These are phyloP conservation scores for Trichophyton equinum DNA, from an alignment of 2,329 filamentous ascomycete genomes.

Conservation along the genomic window DNA sequence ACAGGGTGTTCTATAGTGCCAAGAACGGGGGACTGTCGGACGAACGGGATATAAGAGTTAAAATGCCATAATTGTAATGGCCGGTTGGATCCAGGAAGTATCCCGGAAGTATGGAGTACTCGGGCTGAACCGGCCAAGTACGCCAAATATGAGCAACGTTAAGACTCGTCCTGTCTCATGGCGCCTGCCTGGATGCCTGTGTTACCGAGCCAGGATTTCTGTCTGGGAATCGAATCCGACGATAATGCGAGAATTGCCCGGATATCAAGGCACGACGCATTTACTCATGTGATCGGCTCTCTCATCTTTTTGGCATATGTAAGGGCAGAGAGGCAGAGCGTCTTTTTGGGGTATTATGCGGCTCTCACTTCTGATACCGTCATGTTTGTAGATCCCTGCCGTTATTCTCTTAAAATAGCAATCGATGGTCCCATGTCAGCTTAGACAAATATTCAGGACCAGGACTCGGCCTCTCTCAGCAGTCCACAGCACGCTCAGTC, in stretches of 20 bases:
- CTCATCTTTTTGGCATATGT: too few relatives aligned
- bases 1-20: neutral
- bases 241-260: neutral
- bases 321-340: too few relatives aligned
- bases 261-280: neutral
- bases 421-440: too few relatives aligned
- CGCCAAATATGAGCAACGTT: too few relatives aligned
- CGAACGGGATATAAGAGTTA: neutral
- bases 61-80: neutral
- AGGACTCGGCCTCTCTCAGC: too few relatives aligned
- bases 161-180: too few relatives aligned
- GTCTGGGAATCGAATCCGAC: neutral
- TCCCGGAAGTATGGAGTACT: neutral
- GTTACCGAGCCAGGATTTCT: neutral
- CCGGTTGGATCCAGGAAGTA: neutral
- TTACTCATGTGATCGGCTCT: neutral
- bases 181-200: neutral
- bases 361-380: too few relatives aligned
- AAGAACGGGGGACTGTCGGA: neutral
- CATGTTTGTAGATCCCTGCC: too few relatives aligned
- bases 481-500: neutral
- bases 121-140: neutral
- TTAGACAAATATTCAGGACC: too few relatives aligned
- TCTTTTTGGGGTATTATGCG: too few relatives aligned
- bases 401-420: too few relatives aligned